Evolutionary conservation across 2,329 filamentous ascomycete genomes (phyloP), one percentile per base, ranked within the genome.

Genomic region (Talaromyces atroroseus): DNA sequence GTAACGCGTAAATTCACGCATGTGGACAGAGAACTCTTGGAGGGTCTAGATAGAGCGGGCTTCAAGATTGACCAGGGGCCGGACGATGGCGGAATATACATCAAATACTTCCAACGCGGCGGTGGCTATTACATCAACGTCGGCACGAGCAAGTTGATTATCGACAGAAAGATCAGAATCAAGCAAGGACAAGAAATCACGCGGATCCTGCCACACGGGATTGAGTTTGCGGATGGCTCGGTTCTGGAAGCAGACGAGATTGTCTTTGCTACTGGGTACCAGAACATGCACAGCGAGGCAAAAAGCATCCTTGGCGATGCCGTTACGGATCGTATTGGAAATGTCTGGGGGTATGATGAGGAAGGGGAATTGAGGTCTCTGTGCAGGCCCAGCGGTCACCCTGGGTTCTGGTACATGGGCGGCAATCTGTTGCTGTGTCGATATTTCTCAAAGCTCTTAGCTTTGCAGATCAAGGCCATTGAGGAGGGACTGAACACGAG

Each of bases 81-180:
- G 0, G 78, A 84, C 53, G 78, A 74, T 0, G 73, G 78, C 0
- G 85, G 85, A 0, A 73, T 87, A 1, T 76, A 82, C 56, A 69
- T 80, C 52, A 86, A 87, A 67, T 88, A 87, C 64, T 77, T 85
- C 60, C 82, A 85, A 61, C 78, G 82, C 2, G 84, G 84, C 1
- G 86, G 86, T 0, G 85, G 86, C 0, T 88, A 88, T 65, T 88
- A 88, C 69, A 85, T 88, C 59, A 83, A 89, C 59, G 84, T 87
- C 1, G 86, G 86, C 0, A 82, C 80, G 0, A 82, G 80, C 0
- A 70, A 81, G 63, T 75, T 88, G 23, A 86, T 89, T 57, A 75
- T 76, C 2, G 81, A 86, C 12, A 84, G 85, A 0, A 83, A 82
- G 65, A 81, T 89, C 67, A 82, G 82, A 63, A 74, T 89, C 36